phyloP scores from a whole-genome alignment of 441 rosid species.

The Isatis lusitanica region DNA sequence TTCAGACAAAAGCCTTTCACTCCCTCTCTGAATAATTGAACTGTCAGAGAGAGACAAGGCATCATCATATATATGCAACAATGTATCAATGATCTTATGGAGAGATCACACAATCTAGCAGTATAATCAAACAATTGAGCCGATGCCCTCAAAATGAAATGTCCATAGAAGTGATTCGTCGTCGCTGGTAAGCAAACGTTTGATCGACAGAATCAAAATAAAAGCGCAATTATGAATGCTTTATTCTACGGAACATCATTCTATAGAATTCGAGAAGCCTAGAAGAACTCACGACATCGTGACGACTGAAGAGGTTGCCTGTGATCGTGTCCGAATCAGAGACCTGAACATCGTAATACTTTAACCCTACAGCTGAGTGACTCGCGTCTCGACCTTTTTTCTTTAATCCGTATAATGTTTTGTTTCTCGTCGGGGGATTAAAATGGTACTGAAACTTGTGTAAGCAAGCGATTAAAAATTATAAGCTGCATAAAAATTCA shows the following conservation, averaged over 20 bases:
- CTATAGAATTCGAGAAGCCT: neutral
- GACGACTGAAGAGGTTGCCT: constrained; percentile 20
- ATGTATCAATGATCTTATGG: neutral
- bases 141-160: neutral
- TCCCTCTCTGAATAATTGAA: constrained; percentile 31
- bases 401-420: neutral
- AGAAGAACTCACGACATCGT: constrained; percentile 35
- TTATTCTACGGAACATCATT: neutral
- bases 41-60: constrained; percentile 19
- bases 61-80: neutral
- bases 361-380: constrained; percentile 2
- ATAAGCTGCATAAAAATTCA: neutral
- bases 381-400: neutral
- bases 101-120: constrained; percentile 1
- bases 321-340: constrained; percentile 36
- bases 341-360: constrained; percentile 31
- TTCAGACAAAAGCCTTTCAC: constrained; percentile 24
- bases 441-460: constrained; percentile 9
- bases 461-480: neutral
- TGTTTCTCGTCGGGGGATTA: neutral
- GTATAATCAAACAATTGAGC: neutral
- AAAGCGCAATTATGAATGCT: constrained; percentile 13
- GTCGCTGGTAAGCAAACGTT: neutral
- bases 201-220: neutral
- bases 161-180: neutral